Percentiles rank a stretch among this genome's conserved stretches.
Conservation (phyloP, 352 stramenopile species). For the Phytophthora quininea region DNA sequence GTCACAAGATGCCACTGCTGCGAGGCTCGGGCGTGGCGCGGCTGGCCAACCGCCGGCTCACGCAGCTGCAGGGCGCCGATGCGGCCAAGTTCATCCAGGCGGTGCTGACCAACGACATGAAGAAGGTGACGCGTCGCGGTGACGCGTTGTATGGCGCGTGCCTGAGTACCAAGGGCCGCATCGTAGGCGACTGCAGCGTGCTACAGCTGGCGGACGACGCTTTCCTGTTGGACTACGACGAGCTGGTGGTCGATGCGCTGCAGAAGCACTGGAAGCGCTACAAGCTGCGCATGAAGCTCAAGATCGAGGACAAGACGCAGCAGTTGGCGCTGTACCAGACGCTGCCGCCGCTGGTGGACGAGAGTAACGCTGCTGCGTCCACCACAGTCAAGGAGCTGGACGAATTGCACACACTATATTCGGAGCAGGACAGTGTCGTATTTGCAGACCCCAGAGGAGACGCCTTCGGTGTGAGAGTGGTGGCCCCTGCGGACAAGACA, state of each 20-base stretch:
- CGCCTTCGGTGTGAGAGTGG: slow-evolving; percentile 67
- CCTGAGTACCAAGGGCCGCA: slow-evolving; percentile 77
- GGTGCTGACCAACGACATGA: slow-evolving; percentile 89
- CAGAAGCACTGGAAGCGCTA: slow-evolving; percentile 90
- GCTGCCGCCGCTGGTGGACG: slow-evolving; percentile 51
- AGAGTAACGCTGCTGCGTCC: slow-evolving; percentile 26
- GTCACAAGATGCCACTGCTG: slow-evolving; percentile 26
- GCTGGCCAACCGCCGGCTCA: slow-evolving; percentile 57
- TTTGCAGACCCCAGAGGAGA: slow-evolving; percentile 70
- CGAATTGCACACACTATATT: slow-evolving; percentile 43
- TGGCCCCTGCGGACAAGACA: slow-evolving; percentile 45
- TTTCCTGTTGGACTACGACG: slow-evolving; percentile 80
- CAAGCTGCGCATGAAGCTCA: slow-evolving; percentile 87
- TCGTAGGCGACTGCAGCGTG: slow-evolving; percentile 81
- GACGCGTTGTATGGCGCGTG: slow-evolving; percentile 82
- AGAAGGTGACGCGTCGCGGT: slow-evolving; percentile 47
- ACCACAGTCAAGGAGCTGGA: slow-evolving; percentile 13
- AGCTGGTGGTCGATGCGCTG: slow-evolving; percentile 54
- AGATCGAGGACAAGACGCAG: slow-evolving; percentile 73
- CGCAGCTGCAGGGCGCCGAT: slow-evolving; percentile 77
- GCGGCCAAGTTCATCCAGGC: slow-evolving; percentile 80
- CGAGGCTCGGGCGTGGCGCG: slow-evolving; percentile 50
- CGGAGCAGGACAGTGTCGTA: slow-evolving; percentile 41
- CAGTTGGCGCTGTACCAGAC: slow-evolving; percentile 51
- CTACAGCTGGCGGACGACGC: slow-evolving; percentile 71